Evolutionary conservation across 805 yeast species (phyloP), one percentile per base, ranked within the genome.

Genomic region (Blastobotrys mokoenaii): DNA sequence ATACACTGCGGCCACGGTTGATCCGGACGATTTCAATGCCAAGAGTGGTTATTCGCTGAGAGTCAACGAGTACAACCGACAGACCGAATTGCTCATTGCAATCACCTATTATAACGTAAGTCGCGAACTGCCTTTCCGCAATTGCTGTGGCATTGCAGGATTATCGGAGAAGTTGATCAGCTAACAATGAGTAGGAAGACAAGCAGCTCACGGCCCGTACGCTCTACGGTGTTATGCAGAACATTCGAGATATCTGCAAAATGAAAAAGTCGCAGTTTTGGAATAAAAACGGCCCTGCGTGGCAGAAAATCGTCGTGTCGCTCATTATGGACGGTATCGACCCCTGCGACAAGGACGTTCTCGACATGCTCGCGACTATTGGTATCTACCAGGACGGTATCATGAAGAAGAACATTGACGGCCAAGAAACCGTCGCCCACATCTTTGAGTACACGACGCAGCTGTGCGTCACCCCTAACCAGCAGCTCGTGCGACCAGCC

Each of bases 331-430:
- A 79, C 53, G 84, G 84, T 30, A 70, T 82, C 46, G 77, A 79
- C 36, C 80, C 81, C 39, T 76, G 80, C 56, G 79, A 79, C 57
- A 79, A 77, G 51, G 64, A 78, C 47, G 76, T 80, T 2, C 74
- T 79, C 41, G 84, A 81, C 12, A 67, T 79, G 53, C 67, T 79
- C 52, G 82, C 84, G 2, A 78, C 80, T 0, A 69, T 79, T 52
- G 84, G 84, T 25, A 72, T 77, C 14, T 79, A 78, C 59, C 84
- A 79, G 61, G 83, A 78, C 27, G 84, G 83, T 5, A 69, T 78
- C 44, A 79, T 82, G 62, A 76, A 77, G 59, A 70, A 76, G 51
- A 70, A 69, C 46, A 77, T 79, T 48, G 77, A 78, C 49, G 81
- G 76, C 46, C 69, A 73, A 49, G 74, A 74, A 46, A 81, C 80